phyloP scores from a whole-genome alignment of 1,284 basidiomycete genomes.

The Boletus holoroseus region DNA sequence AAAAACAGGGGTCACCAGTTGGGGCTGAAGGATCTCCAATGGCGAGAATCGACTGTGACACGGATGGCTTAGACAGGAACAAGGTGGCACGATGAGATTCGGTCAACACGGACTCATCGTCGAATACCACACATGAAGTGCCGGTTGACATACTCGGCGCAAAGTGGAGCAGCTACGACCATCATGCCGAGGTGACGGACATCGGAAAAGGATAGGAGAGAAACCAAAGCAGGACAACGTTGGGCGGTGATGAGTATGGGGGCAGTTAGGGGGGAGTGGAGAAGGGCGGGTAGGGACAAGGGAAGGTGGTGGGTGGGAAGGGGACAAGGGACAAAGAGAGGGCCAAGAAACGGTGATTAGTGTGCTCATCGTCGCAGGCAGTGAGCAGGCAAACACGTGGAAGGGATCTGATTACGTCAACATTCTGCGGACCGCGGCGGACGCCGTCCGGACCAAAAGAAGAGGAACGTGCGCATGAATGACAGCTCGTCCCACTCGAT shows the following conservation, averaged over 20 bases:
- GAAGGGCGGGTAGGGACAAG: constrained; percentile 3
- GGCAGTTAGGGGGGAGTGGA: neutral
- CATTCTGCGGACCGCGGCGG: constrained; percentile 17
- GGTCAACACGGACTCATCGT: neutral
- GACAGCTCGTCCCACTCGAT: constrained; percentile 4
- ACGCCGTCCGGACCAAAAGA: constrained; percentile 25
- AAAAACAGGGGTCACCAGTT: neutral
- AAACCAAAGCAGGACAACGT: neutral
- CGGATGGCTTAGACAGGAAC: no score
- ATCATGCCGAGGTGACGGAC: no score
- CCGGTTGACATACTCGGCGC: neutral
- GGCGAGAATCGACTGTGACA: neutral
- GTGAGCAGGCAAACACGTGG: constrained; percentile 15
- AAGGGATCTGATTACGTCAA: constrained; percentile 20
- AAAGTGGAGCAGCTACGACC: neutral
- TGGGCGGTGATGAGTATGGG: neutral
- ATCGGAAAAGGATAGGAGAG: neutral
- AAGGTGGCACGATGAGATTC: no score
- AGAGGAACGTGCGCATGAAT: neutral
- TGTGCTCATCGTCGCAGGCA: constrained; percentile 27
- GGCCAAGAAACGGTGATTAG: neutral
- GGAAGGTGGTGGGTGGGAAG: neutral
- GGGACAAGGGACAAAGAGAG: neutral
- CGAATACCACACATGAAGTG: neutral
- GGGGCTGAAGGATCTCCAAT: neutral